Base-by-base conservation (phyloP, 2,329 filamentous ascomycete genomes). In the Elsinoe perseae region DNA sequence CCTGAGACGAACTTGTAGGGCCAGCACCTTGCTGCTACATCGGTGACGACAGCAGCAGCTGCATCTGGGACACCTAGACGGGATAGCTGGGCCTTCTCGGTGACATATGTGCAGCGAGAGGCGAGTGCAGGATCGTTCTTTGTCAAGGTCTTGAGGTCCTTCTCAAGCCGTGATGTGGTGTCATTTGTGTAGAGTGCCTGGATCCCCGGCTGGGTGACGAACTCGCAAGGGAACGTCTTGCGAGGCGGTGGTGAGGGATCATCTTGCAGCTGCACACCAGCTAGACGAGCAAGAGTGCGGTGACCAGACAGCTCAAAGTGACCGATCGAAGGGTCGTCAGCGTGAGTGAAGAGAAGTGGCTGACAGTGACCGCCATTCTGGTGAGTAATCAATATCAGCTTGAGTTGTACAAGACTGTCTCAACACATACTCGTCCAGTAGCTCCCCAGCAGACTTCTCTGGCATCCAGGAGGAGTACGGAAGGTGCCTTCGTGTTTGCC, bases 1-100 rank as follows among this genome's bases (percentile, higher is more conserved):
- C 83, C 85, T 1, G 82, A 75, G 1, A 95, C 83, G 16, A 95
- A 79, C 71, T 93, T 95, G 70, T 95, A 95, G 0, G 89, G 89
- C 86, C 86, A 91, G 44, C 89, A 67, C 62, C 82, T 82, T 0
- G 83, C 86, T 0, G 87, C 87, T 40, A 80, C 73, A 38, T 74
- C 73, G 59, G 85, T 85, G 14, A 85, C 72, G 2, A 89, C 77
- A 4, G 83, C 86, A 2, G 84, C 87, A 6, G 77, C 66, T 5
- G 82, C 84, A 6, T 69, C 68, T 0, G 79, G 77, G 5, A 66
- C 28, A 2, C 82, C 74, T 21, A 87, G 75, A 30, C 71, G 70
- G 25, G 70, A 72, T 3, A 88, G 71, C 63, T 72, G 65, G 43
- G 70, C 63, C 62, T 69, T 66, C 52, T 70, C 70, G 5, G 66